These are phyloP conservation scores for Cladophialophora bantiana DNA, from an alignment of 2,329 filamentous ascomycete species.

Conservation along the genomic window DNA sequence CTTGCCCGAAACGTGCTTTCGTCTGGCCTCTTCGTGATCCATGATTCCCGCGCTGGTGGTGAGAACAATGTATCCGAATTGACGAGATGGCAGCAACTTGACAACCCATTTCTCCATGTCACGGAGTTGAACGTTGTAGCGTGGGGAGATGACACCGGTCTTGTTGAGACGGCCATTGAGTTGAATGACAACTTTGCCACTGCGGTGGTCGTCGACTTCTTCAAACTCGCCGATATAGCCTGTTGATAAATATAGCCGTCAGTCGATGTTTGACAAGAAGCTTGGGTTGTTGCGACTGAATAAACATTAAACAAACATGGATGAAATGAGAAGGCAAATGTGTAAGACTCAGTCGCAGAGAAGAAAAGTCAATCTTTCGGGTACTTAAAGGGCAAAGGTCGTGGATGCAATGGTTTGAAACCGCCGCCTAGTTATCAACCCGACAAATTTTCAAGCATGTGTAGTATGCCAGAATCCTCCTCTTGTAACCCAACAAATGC, in stretches of 20 bases:
- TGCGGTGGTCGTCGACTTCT: slow-evolving; percentile 99
- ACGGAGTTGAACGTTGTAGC: slow-evolving; percentile 97
- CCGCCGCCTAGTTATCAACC: slow-evolving; percentile 99
- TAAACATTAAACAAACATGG: slow-evolving; percentile 89
- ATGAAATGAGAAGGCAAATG: slow-evolving; percentile 66
- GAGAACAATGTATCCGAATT: slow-evolving; percentile 99
- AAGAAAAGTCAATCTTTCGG: slow-evolving; percentile 81
- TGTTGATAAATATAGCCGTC: slow-evolving; percentile 57
- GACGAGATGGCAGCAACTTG: slow-evolving; percentile 98
- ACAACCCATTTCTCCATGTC: slow-evolving; percentile 99
- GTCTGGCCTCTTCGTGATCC: slow-evolving; percentile 99
- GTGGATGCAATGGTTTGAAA: slow-evolving; percentile 73
- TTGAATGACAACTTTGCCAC: slow-evolving; percentile 99
- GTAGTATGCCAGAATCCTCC: slow-evolving; percentile 22
- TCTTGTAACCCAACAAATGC: slow-evolving; percentile 26
- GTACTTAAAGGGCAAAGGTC: slow-evolving; percentile 99
- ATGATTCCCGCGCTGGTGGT: slow-evolving; percentile 99
- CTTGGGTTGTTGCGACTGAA: slow-evolving; percentile 77
- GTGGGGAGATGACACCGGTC: slow-evolving; percentile 98
- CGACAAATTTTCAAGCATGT: slow-evolving; percentile 58
- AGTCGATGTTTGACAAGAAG: slow-evolving; percentile 50
- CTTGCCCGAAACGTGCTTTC: slow-evolving; percentile 99
- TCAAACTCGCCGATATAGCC: slow-evolving; percentile 99
- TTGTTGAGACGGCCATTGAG: slow-evolving; percentile 99
- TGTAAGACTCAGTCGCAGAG: slow-evolving; percentile 88